Percentiles rank a stretch among this genome's conserved stretches.
phyloP scores from a whole-genome alignment of 495 filamentous ascomycete species.

The Penicillium alfredii region DNA sequence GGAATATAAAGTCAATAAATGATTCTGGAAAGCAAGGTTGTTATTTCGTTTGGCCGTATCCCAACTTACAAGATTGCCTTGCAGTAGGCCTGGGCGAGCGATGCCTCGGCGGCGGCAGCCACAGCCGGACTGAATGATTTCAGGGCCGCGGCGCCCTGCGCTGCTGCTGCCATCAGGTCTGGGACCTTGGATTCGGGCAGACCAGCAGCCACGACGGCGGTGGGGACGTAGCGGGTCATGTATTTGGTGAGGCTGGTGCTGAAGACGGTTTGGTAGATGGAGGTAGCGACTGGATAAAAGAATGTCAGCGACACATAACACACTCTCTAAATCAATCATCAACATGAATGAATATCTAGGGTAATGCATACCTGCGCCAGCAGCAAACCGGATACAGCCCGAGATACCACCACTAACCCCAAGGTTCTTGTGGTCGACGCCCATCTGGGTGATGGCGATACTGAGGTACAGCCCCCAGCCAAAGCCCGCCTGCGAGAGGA shows the following conservation, averaged over 20 bases:
- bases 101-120: constrained; percentile 15
- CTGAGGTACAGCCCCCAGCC: constrained; percentile 22
- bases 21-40: neutral
- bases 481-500: constrained; percentile 23
- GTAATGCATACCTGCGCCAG: constrained; percentile 18
- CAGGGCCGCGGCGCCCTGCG: constrained; percentile 11
- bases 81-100: constrained; percentile 17
- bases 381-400: constrained; percentile 20
- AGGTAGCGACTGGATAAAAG: constrained; percentile 15
- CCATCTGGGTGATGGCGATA: constrained; percentile 23
- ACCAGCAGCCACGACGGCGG: constrained; percentile 15
- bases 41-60: too few relatives aligned
- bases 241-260: constrained; percentile 16
- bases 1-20: neutral
- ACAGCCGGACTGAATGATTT: constrained; percentile 15
- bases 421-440: constrained; percentile 23
- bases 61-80: constrained; percentile 25
- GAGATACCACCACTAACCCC: constrained; percentile 24
- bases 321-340: neutral
- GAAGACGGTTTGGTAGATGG: constrained; percentile 21
- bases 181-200: constrained; percentile 14
- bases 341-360: neutral
- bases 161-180: constrained; percentile 12
- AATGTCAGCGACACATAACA: neutral
- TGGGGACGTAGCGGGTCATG: constrained; percentile 13